Evolutionary conservation across 768 basidiomycete genomes (phyloP).

Genomic region (Phylloporus rhodoxanthus): DNA sequence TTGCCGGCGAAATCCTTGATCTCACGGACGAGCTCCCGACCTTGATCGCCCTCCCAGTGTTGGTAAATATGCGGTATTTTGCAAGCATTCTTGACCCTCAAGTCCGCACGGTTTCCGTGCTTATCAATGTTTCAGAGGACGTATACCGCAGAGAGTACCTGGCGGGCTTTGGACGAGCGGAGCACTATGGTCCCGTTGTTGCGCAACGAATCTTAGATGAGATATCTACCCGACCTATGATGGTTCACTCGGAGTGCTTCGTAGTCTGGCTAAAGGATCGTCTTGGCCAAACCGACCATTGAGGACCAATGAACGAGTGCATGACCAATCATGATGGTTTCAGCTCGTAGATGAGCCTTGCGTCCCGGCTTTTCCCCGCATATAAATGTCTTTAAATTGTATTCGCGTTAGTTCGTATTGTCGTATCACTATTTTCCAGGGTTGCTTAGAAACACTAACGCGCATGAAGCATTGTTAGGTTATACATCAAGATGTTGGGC

Average conservation of each 20-base stretch:
- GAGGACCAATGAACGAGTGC: constrained; percentile 8
- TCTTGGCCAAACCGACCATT: constrained; percentile 12
- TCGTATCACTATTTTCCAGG: background rate
- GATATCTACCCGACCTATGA: constrained; percentile 32
- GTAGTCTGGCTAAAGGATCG: constrained; percentile 44
- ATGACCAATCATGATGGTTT: too few relatives aligned
- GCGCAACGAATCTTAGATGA: constrained; percentile 52
- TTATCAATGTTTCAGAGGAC: constrained; percentile 54
- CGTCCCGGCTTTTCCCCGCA: background rate
- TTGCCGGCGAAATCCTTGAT: constrained; percentile 40
- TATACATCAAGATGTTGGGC: background rate
- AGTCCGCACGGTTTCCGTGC: constrained; percentile 38
- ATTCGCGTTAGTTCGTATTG: too few relatives aligned
- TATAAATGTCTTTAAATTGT: too few relatives aligned
- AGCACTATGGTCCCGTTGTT: constrained; percentile 60
- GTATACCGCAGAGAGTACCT: constrained; percentile 67
- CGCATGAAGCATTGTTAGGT: background rate
- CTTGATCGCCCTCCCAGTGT: constrained; percentile 65
- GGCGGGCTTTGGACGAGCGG: constrained; percentile 70
- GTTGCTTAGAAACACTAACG: background rate
- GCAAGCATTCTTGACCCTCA: background rate
- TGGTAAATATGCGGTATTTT: constrained; percentile 45
- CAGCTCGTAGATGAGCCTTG: too few relatives aligned
- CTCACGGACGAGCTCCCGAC: constrained; percentile 64
- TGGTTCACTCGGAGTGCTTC: constrained; percentile 29